Evolutionary conservation across 2,329 filamentous ascomycete genomes (phyloP), one percentile per base, ranked within the genome.

Genomic region (Coniella lustricola): DNA sequence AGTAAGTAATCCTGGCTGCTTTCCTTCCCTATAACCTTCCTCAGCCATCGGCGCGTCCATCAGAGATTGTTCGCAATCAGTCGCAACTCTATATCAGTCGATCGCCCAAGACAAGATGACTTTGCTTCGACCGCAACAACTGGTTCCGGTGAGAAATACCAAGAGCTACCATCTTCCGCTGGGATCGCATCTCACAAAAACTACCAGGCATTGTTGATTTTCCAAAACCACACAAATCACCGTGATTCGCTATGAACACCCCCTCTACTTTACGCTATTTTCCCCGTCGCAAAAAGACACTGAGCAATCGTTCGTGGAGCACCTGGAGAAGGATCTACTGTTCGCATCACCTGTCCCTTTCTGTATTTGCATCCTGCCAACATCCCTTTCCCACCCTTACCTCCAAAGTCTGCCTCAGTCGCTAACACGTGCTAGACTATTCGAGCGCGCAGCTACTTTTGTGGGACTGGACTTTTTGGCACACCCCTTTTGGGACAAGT

Each of bases 401-500:
- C 55, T 48, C 22, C 54, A 33, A 48, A 22, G 40, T 39, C n/a
- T 43, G 52, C 41, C 20, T n/a, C 41, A 34, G 21, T 40, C 51
- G 50, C 64, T 70, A 43, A 70, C 62, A 16, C 36, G n/a, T n/a
- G 13, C 49, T 29, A 98, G 93, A 58, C 78, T 97, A 8, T 97
- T 97, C 63, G 91, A 98, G 65, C 87, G 93, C 56, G 93, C 86
- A 54, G 87, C 89, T 22, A 77, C 78, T 25, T 84, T 80, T 59
- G 90, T 95, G 35, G 93, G 93, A 14, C 77, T 97, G 16, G 93
- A 98, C 67, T 98, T 95, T 63, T 76, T 95, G 25, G 85, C 90
- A 2, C 90, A 96, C 63, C 90, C 90, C 1, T 96, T 98, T 70
- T 98, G 93, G 93, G 93, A 98, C 67, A 97, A 95, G 69, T 98